Evolutionary conservation across 1,139 yeast species (phyloP).

Genomic region (Magnusiomyces magnusii): DNA sequence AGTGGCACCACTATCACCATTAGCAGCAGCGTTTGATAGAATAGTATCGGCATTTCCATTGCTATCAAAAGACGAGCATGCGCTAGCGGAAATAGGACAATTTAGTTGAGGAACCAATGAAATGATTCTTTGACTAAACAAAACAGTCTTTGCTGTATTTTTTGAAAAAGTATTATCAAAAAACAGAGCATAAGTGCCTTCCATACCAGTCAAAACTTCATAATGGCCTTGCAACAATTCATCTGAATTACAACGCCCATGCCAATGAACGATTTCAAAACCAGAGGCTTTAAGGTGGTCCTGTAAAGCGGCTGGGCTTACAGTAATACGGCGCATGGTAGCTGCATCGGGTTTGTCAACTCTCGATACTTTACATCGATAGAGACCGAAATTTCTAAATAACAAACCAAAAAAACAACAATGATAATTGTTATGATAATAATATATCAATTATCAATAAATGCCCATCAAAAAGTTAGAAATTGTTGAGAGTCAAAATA

Average conservation of each 20-base stretch:
- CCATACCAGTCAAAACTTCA: constrained; percentile 41
- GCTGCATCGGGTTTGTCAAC: constrained; percentile 5
- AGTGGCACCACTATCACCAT: not conserved
- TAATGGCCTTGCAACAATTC: constrained; percentile 47
- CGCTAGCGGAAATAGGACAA: not conserved
- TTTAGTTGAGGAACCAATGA: not conserved
- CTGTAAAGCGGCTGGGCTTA: constrained; percentile 21
- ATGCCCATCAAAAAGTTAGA: constrained; percentile 35
- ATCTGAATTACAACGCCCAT: constrained; percentile 34
- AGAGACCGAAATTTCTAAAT: constrained; percentile 46
- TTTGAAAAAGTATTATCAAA: constrained; percentile 90
- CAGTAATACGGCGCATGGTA: not conserved
- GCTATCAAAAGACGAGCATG: not conserved
- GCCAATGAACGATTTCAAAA: constrained; percentile 30
- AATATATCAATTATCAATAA: too few relatives aligned
- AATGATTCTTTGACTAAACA: constrained; percentile 47
- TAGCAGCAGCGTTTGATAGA: too few relatives aligned
- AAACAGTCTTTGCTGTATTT: constrained; percentile 71
- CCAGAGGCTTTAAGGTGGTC: constrained; percentile 32
- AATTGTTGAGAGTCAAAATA: too few relatives aligned
- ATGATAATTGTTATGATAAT: constrained; percentile 14
- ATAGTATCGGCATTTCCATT: not conserved
- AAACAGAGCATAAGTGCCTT: constrained; percentile 73
- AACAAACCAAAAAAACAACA: too few relatives aligned
- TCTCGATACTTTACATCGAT: constrained; percentile 21